A percentile compares a stretch with the other conserved stretches of the same genome.
These are phyloP conservation scores for Bidens hawaiensis DNA, from an alignment of 140 eudicot species.

Conservation along the genomic window DNA sequence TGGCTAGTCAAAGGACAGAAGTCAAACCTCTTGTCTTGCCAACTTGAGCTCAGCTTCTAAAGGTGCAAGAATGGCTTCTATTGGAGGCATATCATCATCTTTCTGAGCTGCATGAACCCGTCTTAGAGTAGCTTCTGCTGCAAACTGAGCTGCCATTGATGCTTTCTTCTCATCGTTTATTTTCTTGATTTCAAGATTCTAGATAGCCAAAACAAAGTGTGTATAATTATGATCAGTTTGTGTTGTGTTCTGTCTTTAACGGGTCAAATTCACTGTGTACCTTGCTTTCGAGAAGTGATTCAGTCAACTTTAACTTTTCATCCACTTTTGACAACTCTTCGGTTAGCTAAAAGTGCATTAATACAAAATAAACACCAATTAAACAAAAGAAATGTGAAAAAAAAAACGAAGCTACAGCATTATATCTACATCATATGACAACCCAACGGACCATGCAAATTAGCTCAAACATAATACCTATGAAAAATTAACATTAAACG, in stretches of 20 bases:
- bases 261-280: slow-evolving; percentile 32
- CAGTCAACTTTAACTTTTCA: slow-evolving; percentile 88
- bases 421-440: neutral
- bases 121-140: slow-evolving; percentile 79
- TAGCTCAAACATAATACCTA: too few species aligned
- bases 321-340: slow-evolving; percentile 89
- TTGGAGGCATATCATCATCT: slow-evolving; percentile 86
- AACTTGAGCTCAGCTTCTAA: slow-evolving; percentile 97
- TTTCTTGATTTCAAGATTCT: slow-evolving; percentile 62
- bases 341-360: slow-evolving; percentile 53
- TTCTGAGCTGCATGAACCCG: slow-evolving; percentile 81
- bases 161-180: slow-evolving; percentile 79
- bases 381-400: too few species aligned
- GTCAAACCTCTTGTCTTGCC: slow-evolving; percentile 84
- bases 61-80: slow-evolving; percentile 97
- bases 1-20: slow-evolving; percentile 10
- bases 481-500: neutral
- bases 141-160: slow-evolving; percentile 84
- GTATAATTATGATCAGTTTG: slow-evolving; percentile 5
- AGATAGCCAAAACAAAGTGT: slow-evolving; percentile 17
- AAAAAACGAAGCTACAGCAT: neutral
- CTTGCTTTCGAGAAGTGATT: slow-evolving; percentile 90
- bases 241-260: too few species aligned
- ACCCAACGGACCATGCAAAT: neutral
- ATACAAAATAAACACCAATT: neutral